These are phyloP conservation scores for Anisogramma anomala DNA, from an alignment of 2,329 filamentous ascomycete species.

Conservation along the genomic window DNA sequence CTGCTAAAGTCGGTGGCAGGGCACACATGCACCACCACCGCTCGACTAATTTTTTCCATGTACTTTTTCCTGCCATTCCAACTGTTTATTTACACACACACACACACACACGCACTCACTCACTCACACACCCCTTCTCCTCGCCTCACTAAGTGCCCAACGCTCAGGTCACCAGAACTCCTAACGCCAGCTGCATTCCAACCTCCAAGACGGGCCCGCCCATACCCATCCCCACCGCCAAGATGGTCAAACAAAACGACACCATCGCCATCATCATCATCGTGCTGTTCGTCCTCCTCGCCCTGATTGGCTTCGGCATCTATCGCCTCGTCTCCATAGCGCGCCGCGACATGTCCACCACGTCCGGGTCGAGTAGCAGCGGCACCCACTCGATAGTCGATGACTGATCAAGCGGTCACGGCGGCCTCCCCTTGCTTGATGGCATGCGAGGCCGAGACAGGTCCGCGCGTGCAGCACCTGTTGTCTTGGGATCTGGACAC, in stretches of 20 bases:
- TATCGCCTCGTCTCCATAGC: constrained; percentile 47
- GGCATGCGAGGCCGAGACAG: no score
- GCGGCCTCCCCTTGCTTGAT: no score
- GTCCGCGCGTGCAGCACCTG: no score
- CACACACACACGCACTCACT: no score
- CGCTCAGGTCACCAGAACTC: neutral
- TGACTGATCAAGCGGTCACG: no score
- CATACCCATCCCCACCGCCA: constrained; percentile 20
- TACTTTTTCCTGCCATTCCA: neutral
- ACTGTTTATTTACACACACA: neutral
- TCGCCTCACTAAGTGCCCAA: neutral
- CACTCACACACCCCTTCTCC: neutral
- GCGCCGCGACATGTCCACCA: constrained; percentile 31
- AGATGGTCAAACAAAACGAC: constrained; percentile 53
- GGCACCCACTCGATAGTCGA: constrained; percentile 8
- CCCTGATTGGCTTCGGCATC: constrained; percentile 51
- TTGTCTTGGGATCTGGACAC: no score
- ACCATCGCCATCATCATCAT: constrained; percentile 59
- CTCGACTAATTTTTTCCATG: neutral
- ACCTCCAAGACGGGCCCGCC: neutral
- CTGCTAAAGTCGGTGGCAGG: constrained; percentile 2
- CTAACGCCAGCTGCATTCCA: neutral
- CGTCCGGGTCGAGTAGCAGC: constrained; percentile 17
- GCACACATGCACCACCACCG: neutral
- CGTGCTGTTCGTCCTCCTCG: constrained; percentile 51